Percentiles rank a stretch among this genome's conserved stretches.
phyloP scores from a whole-genome alignment of 257 asterid species.

The Avicennia marina region DNA sequence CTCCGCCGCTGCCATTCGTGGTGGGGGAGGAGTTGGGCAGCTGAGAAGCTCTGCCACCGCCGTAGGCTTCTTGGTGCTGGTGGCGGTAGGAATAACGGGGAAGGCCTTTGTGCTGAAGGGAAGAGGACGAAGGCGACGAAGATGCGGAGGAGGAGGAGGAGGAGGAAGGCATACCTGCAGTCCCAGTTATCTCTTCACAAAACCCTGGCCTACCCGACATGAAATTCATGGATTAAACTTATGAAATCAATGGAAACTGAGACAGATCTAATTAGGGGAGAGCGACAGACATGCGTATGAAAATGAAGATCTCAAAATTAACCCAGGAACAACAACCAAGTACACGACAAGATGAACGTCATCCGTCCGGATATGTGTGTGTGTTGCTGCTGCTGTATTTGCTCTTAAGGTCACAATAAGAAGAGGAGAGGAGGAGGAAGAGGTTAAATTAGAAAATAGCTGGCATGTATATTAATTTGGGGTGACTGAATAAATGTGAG shows the following conservation, averaged over 20 bases:
- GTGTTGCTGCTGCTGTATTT: not conserved
- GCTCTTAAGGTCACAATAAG: too few relatives aligned
- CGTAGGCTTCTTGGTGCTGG: not conserved
- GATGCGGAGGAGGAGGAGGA: too few relatives aligned
- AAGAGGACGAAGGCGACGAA: too few relatives aligned
- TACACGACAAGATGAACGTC: not conserved
- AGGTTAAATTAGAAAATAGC: too few relatives aligned
- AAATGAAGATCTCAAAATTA: slow-evolving; percentile 1
- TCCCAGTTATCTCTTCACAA: slow-evolving; percentile 24
- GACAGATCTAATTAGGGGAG: slow-evolving; percentile 29
- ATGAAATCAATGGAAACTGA: slow-evolving; percentile 2
- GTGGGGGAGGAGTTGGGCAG: slow-evolving; percentile 1
- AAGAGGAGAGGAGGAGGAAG: too few relatives aligned
- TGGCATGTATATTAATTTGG: too few relatives aligned
- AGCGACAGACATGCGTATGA: not conserved
- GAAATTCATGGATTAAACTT: slow-evolving; percentile 39
- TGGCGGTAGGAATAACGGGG: slow-evolving; percentile 10
- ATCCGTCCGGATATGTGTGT: too few relatives aligned
- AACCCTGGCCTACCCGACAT: slow-evolving; percentile 45
- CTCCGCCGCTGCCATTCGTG: slow-evolving; percentile 10
- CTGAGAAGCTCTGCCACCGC: not conserved
- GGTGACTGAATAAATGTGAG: too few relatives aligned
- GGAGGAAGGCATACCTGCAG: slow-evolving; percentile 16
- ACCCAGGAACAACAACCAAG: slow-evolving; percentile 1
- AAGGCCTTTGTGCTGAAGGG: slow-evolving; percentile 7